Base-by-base conservation (phyloP, 371 early-diverging fungal genomes). In the Funneliformis caledonium region DNA sequence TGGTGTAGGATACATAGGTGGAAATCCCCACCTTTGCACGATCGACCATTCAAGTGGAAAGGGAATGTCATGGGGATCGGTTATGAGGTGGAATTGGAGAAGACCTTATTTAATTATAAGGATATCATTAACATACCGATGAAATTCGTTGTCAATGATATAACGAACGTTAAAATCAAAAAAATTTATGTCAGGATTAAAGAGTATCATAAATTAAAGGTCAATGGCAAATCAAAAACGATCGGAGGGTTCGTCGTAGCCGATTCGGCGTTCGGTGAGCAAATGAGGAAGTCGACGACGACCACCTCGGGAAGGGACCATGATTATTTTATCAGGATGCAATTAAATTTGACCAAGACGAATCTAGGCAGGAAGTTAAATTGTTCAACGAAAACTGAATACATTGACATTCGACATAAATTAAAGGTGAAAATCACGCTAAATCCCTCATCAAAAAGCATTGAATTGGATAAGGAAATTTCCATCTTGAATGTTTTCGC, bases 101-200 rank as follows among this genome's bases (percentile, higher is more conserved):
- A 56, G 19, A 56, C 56, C 16, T 19, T 56, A 2, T 56, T 56
- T 7, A 56, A 56, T 56, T 56, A 56, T 56, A 56, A 56, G 19
- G 65, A 42, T 10, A 42, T 6, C 2, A 69, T 69, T 19, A 42
- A 19, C 16, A 42, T 69, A 19, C 69, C 69, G 19, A 69, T 69
- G n/a, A 69, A 69, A 69, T 42, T 69, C n/a, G 4, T 43, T 42
- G 16, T 69, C 16, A n/a, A 42, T 69, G 43, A 69, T 69, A 4
- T 42, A 19, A 45, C 16, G 2, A 43, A n/a, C 5, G 4, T 69
- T 56, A 56, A 56, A 42, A 43, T 69, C 43, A 42, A 45, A 69
- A 69, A 69, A 19, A 43, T 69, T 43, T n/a, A 4, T 42, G 43
- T 45, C n/a, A 69, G 42, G n/a, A n/a, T 69, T 19, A 69, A 69